A percentile compares a stretch with the other conserved stretches of the same genome.
These are phyloP conservation scores for Yamadazyma dushanensis DNA, from an alignment of 1,139 yeast species.

Conservation along the genomic window DNA sequence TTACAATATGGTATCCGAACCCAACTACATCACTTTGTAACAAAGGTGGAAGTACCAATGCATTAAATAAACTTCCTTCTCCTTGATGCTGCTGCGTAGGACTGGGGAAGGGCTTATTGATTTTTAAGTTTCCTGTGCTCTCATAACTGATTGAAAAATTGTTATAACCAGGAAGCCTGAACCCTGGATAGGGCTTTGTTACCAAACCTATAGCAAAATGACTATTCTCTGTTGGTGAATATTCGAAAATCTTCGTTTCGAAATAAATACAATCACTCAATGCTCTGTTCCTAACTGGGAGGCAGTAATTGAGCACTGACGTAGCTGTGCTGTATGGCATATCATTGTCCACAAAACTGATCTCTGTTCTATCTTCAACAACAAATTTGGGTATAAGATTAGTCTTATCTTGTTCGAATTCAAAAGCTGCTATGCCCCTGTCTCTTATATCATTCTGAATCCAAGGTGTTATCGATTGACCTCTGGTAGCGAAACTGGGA, in stretches of 20 bases:
- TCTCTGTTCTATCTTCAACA: slow-evolving; percentile 66
- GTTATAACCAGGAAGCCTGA: slow-evolving; percentile 83
- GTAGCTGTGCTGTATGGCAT: slow-evolving; percentile 48
- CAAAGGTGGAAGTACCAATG: slow-evolving; percentile 74
- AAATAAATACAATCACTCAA: slow-evolving; percentile 67
- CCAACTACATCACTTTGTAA: slow-evolving; percentile 91
- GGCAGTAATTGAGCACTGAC: slow-evolving; percentile 55
- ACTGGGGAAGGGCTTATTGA: slow-evolving; percentile 71
- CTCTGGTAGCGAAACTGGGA: slow-evolving; percentile 35
- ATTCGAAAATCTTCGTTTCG: slow-evolving; percentile 65
- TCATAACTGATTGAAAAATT: slow-evolving; percentile 86
- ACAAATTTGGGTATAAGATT: slow-evolving; percentile 33
- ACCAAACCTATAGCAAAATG: slow-evolving; percentile 75
- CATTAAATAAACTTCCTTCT: slow-evolving; percentile 51
- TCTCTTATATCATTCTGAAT: slow-evolving; percentile 38
- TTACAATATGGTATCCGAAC: slow-evolving; percentile 76
- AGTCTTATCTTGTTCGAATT: slow-evolving; percentile 37
- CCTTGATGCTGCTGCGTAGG: slow-evolving; percentile 48
- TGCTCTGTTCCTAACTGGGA: slow-evolving; percentile 56
- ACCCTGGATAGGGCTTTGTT: slow-evolving; percentile 84
- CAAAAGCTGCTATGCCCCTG: slow-evolving; percentile 42
- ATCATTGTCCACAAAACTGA: slow-evolving; percentile 50
- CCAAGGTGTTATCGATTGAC: slow-evolving; percentile 32
- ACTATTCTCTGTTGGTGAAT: slow-evolving; percentile 40
- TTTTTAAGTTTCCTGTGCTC: slow-evolving; percentile 76